Base-by-base conservation (phyloP, 2,329 filamentous ascomycete species). In the Geosmithia morbida region DNA sequence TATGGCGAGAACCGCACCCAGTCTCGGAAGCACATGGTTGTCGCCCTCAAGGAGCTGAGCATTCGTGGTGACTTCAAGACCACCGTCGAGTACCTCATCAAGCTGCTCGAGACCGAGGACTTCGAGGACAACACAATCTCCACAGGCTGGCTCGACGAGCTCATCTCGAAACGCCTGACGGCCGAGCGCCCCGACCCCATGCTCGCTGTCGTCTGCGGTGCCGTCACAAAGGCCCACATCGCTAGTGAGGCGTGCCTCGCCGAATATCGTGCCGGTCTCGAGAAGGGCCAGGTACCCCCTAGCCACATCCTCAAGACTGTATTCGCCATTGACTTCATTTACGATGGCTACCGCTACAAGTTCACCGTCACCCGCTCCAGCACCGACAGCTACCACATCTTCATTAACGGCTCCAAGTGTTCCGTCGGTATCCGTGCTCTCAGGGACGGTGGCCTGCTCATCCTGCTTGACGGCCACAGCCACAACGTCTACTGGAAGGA, bases 401-500 rank as follows among this genome's bases (percentile, higher is more conserved):
- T 97, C 74, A 94, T 97, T 75, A 98, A 98, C 63, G 92, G 92
- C 50, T 97, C 92, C 56, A 95, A 94, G 71, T 94, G 87, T 67
- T 82, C 86, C 7, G 86, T 97, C 48, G 92, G 90, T 58, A 85
- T 98, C 48, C 85, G 92, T 57, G 85, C 89, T 45, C 79, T 98
- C 54, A 88, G 87, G 54, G 92, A 98, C 57, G 92, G 92, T 64
- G 92, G 92, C 64, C 78, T 98, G 11, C 76, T 98, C 48, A 80
- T 98, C 52, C 78, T 98, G 18, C 79, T 98, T 42, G 83, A 84
- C 58, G 92, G 92, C 51, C 87, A 87, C 65, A 94, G 87, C 56
- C 92, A 98, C 80, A 98, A 92, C 61, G 82, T 97, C 51, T 98
- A 98, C 79, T 98, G 92, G 92, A 97, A 97, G 70, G 92, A 98